phyloP scores from a whole-genome alignment of 1,284 basidiomycete species.

The Heterobasidion irregulare region DNA sequence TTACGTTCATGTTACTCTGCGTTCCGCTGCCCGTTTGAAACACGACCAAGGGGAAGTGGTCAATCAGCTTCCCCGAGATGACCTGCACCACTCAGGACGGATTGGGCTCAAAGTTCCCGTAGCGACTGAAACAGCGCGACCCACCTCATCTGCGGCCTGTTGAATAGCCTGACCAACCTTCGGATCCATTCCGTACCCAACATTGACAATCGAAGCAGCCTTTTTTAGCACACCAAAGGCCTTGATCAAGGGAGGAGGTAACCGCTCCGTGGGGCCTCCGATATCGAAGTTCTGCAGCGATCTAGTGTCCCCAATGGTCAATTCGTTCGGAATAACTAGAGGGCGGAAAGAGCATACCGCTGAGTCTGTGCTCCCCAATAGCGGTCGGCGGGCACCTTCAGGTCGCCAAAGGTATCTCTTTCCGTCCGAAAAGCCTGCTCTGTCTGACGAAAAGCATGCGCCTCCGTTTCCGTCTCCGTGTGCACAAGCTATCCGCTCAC shows the following conservation, averaged over 20 bases:
- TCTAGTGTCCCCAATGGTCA: conserved; percentile 27
- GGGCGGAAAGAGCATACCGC: conserved; percentile 39
- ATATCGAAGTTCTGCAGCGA: conserved; percentile 99
- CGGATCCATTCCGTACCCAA: conserved; percentile 84
- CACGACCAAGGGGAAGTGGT: conserved; percentile 97
- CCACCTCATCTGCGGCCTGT: conserved; percentile 88
- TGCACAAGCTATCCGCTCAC: conserved; percentile 14
- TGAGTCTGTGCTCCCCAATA: conserved; percentile 99
- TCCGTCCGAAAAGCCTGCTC: conserved; percentile 57
- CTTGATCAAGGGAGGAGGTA: conserved; percentile 92
- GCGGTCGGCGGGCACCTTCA: conserved; percentile 88
- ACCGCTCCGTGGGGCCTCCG: conserved; percentile 87
- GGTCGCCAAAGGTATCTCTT: conserved; percentile 86
- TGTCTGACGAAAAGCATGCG: conserved; percentile 17
- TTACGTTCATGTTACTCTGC: conserved; percentile 99
- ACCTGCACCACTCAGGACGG: conserved; percentile 45
- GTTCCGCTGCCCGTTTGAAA: conserved; percentile 99
- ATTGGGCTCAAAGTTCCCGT: neutral
- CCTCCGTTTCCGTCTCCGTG: neutral
- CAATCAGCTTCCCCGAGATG: conserved; percentile 89
- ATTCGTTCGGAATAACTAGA: neutral
- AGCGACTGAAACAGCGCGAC: conserved; percentile 14
- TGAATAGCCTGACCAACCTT: conserved; percentile 89
- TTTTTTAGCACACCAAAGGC: conserved; percentile 98
- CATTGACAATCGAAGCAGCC: conserved; percentile 91